phyloP scores from a whole-genome alignment of 768 basidiomycete genomes.

The Pleurotus platypus region DNA sequence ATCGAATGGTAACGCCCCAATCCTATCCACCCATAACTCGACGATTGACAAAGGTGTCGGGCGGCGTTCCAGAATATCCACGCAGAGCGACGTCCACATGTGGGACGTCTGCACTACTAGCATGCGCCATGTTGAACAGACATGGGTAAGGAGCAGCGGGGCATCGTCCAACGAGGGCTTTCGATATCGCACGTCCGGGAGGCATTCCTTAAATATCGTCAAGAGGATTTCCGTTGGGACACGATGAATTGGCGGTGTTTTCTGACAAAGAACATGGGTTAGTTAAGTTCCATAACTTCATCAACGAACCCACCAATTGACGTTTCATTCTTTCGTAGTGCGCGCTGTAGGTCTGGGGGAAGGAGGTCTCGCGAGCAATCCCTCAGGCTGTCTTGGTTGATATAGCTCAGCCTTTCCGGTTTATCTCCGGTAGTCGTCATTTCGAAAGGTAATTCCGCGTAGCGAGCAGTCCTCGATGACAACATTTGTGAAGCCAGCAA shows the following conservation, averaged over 20 bases:
- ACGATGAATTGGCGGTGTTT: background rate
- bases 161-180: slow-evolving; percentile 2
- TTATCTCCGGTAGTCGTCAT: slow-evolving; percentile 1
- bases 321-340: too few species aligned
- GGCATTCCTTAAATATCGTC: background rate
- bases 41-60: background rate
- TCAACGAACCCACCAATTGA: too few species aligned
- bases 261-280: background rate
- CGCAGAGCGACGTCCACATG: background rate
- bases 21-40: slow-evolving; percentile 3
- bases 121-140: background rate
- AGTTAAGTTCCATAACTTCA: too few species aligned
- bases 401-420: background rate
- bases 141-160: slow-evolving; percentile 5
- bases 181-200: background rate
- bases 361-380: background rate
- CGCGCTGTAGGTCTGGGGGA: background rate
- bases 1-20: background rate
- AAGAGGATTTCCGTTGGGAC: background rate
- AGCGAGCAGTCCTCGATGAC: background rate
- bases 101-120: background rate
- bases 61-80: background rate
- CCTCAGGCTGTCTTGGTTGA: background rate
- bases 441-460: slow-evolving; percentile 3
- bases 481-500: background rate